Conservation (phyloP, 805 yeast species). For the Brettanomyces anomalus region DNA sequence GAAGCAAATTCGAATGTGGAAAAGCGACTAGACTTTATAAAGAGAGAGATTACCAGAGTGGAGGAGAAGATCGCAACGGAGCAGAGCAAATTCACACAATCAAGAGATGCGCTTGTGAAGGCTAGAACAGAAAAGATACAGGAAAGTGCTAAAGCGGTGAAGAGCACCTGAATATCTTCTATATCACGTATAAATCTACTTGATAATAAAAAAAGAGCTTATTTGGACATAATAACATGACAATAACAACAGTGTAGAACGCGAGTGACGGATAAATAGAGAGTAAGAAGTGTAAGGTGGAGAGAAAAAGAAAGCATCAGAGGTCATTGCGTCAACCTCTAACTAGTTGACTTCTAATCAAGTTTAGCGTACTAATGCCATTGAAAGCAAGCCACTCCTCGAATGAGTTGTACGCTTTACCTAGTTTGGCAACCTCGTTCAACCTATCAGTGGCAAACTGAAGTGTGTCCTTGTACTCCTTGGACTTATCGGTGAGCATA, state of each 20-base stretch:
- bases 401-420: constrained; percentile 51
- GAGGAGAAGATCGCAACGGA: constrained; percentile 57
- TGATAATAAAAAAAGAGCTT: neutral
- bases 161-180: neutral
- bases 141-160: neutral
- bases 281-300: too few relatives aligned
- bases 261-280: too few relatives aligned
- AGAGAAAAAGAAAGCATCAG: constrained; percentile 12
- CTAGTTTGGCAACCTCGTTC: constrained; percentile 41
- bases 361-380: constrained; percentile 52
- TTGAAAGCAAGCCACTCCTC: constrained; percentile 74
- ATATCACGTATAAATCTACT: neutral
- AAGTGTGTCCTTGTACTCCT: constrained; percentile 45
- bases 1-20: constrained; percentile 82
- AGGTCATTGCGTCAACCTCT: too few relatives aligned
- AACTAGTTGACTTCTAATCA: constrained; percentile 60
- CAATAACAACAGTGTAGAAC: too few relatives aligned
- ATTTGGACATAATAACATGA: too few relatives aligned
- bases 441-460: constrained; percentile 57
- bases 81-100: constrained; percentile 46
- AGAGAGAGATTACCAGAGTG: constrained; percentile 66
- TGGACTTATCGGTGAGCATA: constrained; percentile 68
- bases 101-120: constrained; percentile 30
- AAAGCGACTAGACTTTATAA: constrained; percentile 84
- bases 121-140: constrained; percentile 1